Percentiles rank a stretch among this genome's conserved stretches.
These are phyloP conservation scores for Pogostemon cablin DNA, from an alignment of 257 asterid genomes.

Conservation along the genomic window DNA sequence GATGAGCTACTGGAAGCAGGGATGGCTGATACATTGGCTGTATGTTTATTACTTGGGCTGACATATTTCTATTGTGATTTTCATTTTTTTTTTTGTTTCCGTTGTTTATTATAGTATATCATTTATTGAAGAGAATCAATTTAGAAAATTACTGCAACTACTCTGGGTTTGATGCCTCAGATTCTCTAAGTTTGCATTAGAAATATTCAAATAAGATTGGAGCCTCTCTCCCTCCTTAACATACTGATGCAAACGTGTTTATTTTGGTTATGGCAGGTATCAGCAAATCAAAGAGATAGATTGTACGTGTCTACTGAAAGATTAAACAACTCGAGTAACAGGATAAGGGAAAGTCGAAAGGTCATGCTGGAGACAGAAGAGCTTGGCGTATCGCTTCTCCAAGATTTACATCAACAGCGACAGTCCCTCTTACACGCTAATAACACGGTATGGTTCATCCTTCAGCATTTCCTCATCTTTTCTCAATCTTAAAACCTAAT, in stretches of 20 bases:
- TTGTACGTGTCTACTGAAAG: constrained; percentile 57
- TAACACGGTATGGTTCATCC: constrained; percentile 53
- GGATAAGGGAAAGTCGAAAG: constrained; percentile 73
- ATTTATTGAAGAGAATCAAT: constrained; percentile 6
- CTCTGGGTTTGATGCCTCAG: not conserved
- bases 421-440: constrained; percentile 75
- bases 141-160: constrained; percentile 11
- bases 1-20: constrained; percentile 88
- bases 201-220: not conserved
- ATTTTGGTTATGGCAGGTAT: constrained; percentile 48
- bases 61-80: not conserved
- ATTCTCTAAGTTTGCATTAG: constrained; percentile 1
- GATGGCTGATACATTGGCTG: constrained; percentile 73
- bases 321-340: constrained; percentile 64
- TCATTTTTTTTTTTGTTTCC: not conserved
- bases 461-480: not conserved
- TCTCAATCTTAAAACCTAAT: constrained; percentile 13
- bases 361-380: constrained; percentile 93
- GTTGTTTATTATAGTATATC: not conserved
- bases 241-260: not conserved
- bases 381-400: constrained; percentile 88
- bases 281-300: constrained; percentile 77
- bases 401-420: constrained; percentile 78
- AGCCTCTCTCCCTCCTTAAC: not conserved
- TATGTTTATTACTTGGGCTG: constrained; percentile 33